Evolutionary conservation across 1,139 yeast genomes (phyloP).

Genomic region (Pichia sp.): DNA sequence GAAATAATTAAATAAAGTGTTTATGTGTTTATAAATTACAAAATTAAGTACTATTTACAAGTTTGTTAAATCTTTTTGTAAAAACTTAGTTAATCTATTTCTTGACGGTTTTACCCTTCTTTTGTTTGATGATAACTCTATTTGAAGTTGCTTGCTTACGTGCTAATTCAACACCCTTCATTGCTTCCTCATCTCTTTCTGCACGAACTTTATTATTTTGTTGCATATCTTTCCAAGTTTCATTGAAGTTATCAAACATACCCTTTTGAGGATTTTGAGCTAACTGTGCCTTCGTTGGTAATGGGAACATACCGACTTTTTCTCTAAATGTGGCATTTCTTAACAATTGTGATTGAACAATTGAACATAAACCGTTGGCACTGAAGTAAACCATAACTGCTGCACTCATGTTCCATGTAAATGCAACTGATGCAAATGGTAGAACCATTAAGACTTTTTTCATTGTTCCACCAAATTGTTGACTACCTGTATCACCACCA

Average conservation of each 20-base stretch:
- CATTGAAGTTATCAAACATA: constrained; percentile 26
- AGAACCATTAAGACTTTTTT: constrained; percentile 61
- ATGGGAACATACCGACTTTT: constrained; percentile 56
- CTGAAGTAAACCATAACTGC: constrained; percentile 83
- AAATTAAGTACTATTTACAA: not conserved
- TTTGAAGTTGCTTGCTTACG: constrained; percentile 22
- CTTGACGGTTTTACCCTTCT: constrained; percentile 11
- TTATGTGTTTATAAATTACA: not conserved
- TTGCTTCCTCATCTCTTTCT: constrained; percentile 23
- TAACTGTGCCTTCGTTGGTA: constrained; percentile 38
- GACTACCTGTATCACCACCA: constrained; percentile 92
- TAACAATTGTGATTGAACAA: constrained; percentile 62
- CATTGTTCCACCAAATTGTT: constrained; percentile 63
- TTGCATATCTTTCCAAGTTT: constrained; percentile 28
- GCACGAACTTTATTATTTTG: constrained; percentile 22
- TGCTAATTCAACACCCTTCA: constrained; percentile 25
- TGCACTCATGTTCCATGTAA: constrained; percentile 81
- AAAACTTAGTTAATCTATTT: not conserved
- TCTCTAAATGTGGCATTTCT: constrained; percentile 55
- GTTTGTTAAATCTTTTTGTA: not conserved
- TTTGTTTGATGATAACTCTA: constrained; percentile 26
- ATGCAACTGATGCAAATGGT: constrained; percentile 76
- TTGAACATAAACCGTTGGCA: constrained; percentile 68
- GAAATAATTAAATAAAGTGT: not conserved
- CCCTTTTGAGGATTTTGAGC: constrained; percentile 21